Base-by-base conservation (phyloP, 2,329 filamentous ascomycete genomes). In the Coleophoma cylindrospora region DNA sequence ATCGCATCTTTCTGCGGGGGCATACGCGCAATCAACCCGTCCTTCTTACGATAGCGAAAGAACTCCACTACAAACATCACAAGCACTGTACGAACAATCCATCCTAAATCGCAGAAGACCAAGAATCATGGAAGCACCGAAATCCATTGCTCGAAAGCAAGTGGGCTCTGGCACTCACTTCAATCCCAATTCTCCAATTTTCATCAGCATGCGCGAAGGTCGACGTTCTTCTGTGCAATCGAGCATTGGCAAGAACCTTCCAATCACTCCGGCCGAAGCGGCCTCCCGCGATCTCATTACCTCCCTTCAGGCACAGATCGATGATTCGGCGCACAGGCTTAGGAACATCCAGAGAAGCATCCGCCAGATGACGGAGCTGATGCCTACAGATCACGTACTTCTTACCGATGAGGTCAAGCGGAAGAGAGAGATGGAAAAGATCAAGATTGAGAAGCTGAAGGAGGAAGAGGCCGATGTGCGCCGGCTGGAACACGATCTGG, bases 401-500 rank as follows among this genome's bases (percentile, higher is more conserved):
- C 80, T 83, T 32, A 85, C 84, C 59, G 76, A 82, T 9, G 79
- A 86, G 45, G 83, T 88, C 34, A 57, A 74, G 37, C 80, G 67
- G 66, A 83, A 83, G 66, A 69, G 73, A 38, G 71, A 74, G 21
- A 72, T 75, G 51, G 77, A 80, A 54, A 79, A 79, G 62, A 72
- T 69, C 60, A 89, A 87, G 63, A 81, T 94, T 0, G 80, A 84
- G 55, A 75, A 72, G 19, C 72, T 91, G 47, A 77, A 79, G 51
- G 68, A 70, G 46, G 86, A 91, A 64, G 74, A 92, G 34, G 79
- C 84, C 3, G 87, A 91, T 54, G 80, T 94, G 22, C 79, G 82
- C 66, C 77, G 83, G 55, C 84, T 92, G 66, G 86, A 91, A 67
- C 86, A 92, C 62, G 87, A 94, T 50, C 70, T 91, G 40, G 89